Evolutionary conservation across 202 grass and related monocot genomes (phyloP), one percentile per base, ranked within the genome.

Genomic region (Dendrocalamus latiflorus): DNA sequence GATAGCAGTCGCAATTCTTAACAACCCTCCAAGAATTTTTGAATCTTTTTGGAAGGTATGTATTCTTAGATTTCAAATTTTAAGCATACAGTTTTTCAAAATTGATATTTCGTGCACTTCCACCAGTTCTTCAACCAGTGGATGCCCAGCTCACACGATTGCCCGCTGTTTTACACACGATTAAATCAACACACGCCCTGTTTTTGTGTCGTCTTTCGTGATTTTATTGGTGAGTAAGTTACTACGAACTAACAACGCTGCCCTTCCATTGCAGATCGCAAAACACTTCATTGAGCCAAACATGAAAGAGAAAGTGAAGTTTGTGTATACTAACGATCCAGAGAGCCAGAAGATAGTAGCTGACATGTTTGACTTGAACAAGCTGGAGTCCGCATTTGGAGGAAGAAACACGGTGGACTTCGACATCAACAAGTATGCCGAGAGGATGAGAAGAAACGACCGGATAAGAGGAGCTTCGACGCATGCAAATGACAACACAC

Each of bases 31-130:
- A 15, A 88, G 44, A 61, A 86, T 91, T 67, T 91, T 91, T 39
- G 76, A 89, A 33, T 86, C 83, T 22, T 91, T 93, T 28, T 93
- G 75, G 75, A 88, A 88, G 86, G 86, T 88, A 88, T 33, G 8
- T n/a, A 12, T 10, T 10, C 16, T 13, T 39, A 30, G 3, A 8
- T 5, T 12, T n/a, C 34, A 0, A 68, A 59, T 17, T 14, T 25
- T 43, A 22, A 21, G 8, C 18, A 8, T 67, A 11, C 8, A 11
- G 15, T 20, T 65, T 4, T 65, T 44, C 1, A 9, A 38, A 18
- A 63, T 20, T 48, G 5, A 13, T 15, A 48, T 48, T 14, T 4
- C 45, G 4, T 48, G 13, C 45, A 48, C 45, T 14, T 45, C 45
- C 3, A 48, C 12, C 45, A 39, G 7, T 39, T 39, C 38, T 36